Base-by-base conservation (phyloP, 1,284 basidiomycete species). In the Sanghuangporus baumii region DNA sequence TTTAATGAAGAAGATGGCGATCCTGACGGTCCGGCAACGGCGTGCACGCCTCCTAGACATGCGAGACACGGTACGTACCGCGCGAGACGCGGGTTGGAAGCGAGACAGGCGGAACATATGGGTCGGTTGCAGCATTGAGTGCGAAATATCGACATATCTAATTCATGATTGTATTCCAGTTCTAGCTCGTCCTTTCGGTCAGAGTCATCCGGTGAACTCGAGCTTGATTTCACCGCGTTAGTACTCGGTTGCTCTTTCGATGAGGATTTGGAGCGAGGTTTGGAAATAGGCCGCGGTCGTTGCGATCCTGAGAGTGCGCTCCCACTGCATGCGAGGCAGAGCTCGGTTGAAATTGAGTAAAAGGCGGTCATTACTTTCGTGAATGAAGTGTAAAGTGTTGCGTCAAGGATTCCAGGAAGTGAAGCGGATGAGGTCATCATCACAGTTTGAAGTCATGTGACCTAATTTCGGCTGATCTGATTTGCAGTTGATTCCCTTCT, bases 291-390 rank as follows among this genome's bases (percentile, higher is more conserved):
- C 47, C 20, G 14, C 9, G 26, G 18, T 20, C 26, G n/a, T 23
- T 31, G 48, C 26, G 48, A 51, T n/a, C 48, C 48, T 23, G 48
- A 51, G 48, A 59, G 81, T 83, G 6, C 87, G 72, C 14, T 87
- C 6, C 82, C 81, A 0, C 84, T 85, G 69, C 87, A 89, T 8
- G 86, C 81, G 14, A 88, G 78, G 69, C 87, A 89, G 26, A 89
- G 80, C 7, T 41, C 59, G 41, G 52, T 14, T 8, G 36, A 52
- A 12, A 40, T 26, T 14, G 60, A 26, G n/a, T 38, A 48, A 12
- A 40, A 43, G 9, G 23, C n/a, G 11, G 12, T 8, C 26, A 31
- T 31, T 31, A 31, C 16, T 37, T 23, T 36, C 6, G 34, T n/a
- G 26, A 55, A 14, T 26, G 31, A 16, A 16, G 11, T 5, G 34